Percentiles rank a stretch among this genome's conserved stretches.
phyloP scores from a whole-genome alignment of 2,329 filamentous ascomycete species.

The Trichoderma aggressivum region DNA sequence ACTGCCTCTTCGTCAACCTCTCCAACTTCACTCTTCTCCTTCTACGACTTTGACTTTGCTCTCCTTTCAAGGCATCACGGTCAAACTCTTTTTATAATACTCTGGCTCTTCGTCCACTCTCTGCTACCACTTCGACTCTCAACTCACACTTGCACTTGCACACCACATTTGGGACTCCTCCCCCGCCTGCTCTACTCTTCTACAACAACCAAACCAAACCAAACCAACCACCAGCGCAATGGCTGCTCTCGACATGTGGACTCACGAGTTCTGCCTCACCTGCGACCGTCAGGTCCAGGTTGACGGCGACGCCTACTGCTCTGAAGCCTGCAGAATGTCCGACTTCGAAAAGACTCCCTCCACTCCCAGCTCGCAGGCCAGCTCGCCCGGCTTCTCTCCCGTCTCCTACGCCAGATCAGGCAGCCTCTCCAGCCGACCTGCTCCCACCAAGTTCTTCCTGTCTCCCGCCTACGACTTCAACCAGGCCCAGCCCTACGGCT shows the following conservation, averaged over 20 bases:
- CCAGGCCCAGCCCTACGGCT: constrained; percentile 57
- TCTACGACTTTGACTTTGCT: neutral
- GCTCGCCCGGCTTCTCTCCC: constrained; percentile 52
- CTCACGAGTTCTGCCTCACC: constrained; percentile 87
- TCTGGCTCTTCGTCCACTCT: constrained; percentile 18
- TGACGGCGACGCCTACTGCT: constrained; percentile 80
- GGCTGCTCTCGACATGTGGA: constrained; percentile 66
- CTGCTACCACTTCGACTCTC: constrained; percentile 23
- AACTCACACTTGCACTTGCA: constrained; percentile 20
- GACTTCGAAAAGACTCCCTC: constrained; percentile 72
- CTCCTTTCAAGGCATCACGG: neutral
- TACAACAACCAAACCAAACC: neutral
- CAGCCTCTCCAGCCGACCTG: constrained; percentile 20
- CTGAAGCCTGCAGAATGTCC: constrained; percentile 82
- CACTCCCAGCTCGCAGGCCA: constrained; percentile 54
- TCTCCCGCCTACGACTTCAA: constrained; percentile 73
- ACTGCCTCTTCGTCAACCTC: constrained; percentile 12
- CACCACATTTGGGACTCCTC: neutral
- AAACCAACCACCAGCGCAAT: constrained; percentile 36
- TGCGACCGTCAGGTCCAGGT: constrained; percentile 79
- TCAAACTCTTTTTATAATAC: neutral
- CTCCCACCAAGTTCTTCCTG: constrained; percentile 58
- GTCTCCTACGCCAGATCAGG: constrained; percentile 51
- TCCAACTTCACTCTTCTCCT: neutral
- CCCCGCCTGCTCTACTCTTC: neutral